Conservation (phyloP, 345 rosid species). For the Sonneratia alba region DNA sequence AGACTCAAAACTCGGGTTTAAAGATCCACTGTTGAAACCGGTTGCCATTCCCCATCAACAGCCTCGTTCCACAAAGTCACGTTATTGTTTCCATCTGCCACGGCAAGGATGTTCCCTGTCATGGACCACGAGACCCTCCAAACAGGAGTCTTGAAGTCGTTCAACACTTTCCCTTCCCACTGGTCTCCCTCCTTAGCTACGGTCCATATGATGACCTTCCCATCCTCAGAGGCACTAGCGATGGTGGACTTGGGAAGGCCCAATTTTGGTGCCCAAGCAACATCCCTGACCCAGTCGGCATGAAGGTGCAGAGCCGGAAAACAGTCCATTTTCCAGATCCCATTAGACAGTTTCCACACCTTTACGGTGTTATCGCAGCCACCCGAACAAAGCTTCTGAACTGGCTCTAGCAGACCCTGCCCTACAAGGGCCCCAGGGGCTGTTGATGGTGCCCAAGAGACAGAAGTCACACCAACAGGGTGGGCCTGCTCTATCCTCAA, state of each 20-base stretch:
- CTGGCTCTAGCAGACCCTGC: slow-evolving; percentile 7
- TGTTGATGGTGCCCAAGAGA: slow-evolving; percentile 14
- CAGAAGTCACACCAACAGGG: slow-evolving; percentile 15
- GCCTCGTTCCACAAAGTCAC: slow-evolving; percentile 17
- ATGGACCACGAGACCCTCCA: slow-evolving; percentile 22
- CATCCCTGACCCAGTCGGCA: slow-evolving; percentile 18
- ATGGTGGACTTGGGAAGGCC: slow-evolving; percentile 20
- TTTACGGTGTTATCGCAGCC: slow-evolving; percentile 18
- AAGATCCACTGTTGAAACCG: slow-evolving; percentile 7
- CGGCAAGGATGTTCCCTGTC: slow-evolving; percentile 15
- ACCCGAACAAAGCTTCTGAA: slow-evolving; percentile 16
- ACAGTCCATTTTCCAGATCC: slow-evolving; percentile 19
- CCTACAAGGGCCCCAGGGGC: slow-evolving; percentile 16
- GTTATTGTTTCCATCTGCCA: slow-evolving; percentile 14
- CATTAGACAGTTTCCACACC: slow-evolving; percentile 17
- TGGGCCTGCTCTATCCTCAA: slow-evolving; percentile 15
- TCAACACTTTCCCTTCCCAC: slow-evolving; percentile 15
- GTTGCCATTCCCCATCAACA: slow-evolving; percentile 14
- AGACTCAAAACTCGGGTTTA: not conserved
- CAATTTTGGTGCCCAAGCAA: slow-evolving; percentile 20
- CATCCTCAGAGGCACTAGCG: slow-evolving; percentile 14
- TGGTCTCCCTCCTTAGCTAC: slow-evolving; percentile 17
- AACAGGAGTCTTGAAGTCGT: slow-evolving; percentile 13
- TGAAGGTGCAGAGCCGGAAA: slow-evolving; percentile 17
- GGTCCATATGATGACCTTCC: slow-evolving; percentile 18